Base-by-base conservation (phyloP, 805 yeast genomes). In the Barnettozyma sucrosica region DNA sequence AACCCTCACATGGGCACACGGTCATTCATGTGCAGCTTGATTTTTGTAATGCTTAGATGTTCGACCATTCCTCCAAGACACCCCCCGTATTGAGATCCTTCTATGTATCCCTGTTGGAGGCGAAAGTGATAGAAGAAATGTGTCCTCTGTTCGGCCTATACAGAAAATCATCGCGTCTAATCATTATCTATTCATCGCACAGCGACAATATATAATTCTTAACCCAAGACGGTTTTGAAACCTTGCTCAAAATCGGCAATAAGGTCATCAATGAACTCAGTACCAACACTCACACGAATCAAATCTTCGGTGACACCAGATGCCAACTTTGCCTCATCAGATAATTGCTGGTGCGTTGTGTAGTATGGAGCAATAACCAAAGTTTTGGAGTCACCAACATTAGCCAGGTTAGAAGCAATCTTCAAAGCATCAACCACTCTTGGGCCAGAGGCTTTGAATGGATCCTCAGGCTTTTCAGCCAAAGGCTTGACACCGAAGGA, bases 381-480 rank as follows among this genome's bases (percentile, higher is more conserved):
- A 40, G 98, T 88, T 74, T 92, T 93, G 44, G 92, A 83, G 63
- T 92, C 99, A 64, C 99, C 99, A 50, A 92, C 97, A 62, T 92
- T 92, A 43, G 99, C 98, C 64, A 93, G 80, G 72, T 89, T 87
- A 28, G 96, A 84, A 48, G 96, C 95, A 49, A 93, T 69, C 68
- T 88, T 79, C 67, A 93, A 79, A 57, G 70, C 71, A 67, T 90
- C 96, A 51, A 88, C 96, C 51, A 89, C 88, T 57, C 74, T 77
- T 46, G 92, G 90, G 58, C 95, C 89, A 36, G 90, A 79, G 55
- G 81, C 85, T 58, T 79, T 65, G 72, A 85, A 87, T 53, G 81
- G 83, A 51, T 74, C 72, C n/a, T 65, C 61, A 55, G 70, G 70
- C 19, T 78, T 79, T 34, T 71, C 78, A 8, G 71, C 68, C 50